These are phyloP conservation scores for Cruciata laevipes DNA, from an alignment of 257 asterid species.

Conservation along the genomic window DNA sequence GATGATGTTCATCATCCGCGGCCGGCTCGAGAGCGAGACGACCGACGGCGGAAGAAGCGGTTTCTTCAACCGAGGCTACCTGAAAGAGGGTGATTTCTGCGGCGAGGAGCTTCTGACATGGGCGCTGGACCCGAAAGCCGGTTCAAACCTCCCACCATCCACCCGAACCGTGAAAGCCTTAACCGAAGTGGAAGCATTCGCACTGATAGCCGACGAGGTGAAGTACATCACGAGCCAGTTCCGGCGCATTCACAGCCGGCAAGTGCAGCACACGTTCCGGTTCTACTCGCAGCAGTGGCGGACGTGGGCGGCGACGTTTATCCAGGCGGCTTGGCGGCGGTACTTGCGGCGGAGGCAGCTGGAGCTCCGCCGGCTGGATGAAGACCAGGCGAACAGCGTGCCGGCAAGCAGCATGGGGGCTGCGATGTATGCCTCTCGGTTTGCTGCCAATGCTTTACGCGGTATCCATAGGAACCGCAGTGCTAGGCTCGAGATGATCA, in stretches of 20 bases:
- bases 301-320: slow-evolving; percentile 95
- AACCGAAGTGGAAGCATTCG: slow-evolving; percentile 94
- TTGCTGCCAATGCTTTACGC: slow-evolving; percentile 69
- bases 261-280: slow-evolving; percentile 90
- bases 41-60: slow-evolving; percentile 99
- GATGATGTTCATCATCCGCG: slow-evolving; percentile 91
- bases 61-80: slow-evolving; percentile 75
- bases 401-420: slow-evolving; percentile 39
- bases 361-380: slow-evolving; percentile 42
- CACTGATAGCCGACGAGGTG: slow-evolving; percentile 77
- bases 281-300: slow-evolving; percentile 99
- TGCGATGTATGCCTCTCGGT: slow-evolving; percentile 56
- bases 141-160: slow-evolving; percentile 81
- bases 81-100: slow-evolving; percentile 82
- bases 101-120: slow-evolving; percentile 98
- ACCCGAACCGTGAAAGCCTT: slow-evolving; percentile 88
- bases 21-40: slow-evolving; percentile 84
- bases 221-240: slow-evolving; percentile 88
- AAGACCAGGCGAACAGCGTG: slow-evolving; percentile 20
- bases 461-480: slow-evolving; percentile 53
- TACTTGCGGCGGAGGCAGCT: slow-evolving; percentile 52
- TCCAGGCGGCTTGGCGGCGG: slow-evolving; percentile 95
- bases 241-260: slow-evolving; percentile 83
- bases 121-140: slow-evolving; percentile 91
- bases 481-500: slow-evolving; percentile 18